A percentile compares a stretch with the other conserved stretches of the same genome.
These are phyloP conservation scores for Rhododendron simsii DNA, from an alignment of 148 eudicot genomes.

Conservation along the genomic window DNA sequence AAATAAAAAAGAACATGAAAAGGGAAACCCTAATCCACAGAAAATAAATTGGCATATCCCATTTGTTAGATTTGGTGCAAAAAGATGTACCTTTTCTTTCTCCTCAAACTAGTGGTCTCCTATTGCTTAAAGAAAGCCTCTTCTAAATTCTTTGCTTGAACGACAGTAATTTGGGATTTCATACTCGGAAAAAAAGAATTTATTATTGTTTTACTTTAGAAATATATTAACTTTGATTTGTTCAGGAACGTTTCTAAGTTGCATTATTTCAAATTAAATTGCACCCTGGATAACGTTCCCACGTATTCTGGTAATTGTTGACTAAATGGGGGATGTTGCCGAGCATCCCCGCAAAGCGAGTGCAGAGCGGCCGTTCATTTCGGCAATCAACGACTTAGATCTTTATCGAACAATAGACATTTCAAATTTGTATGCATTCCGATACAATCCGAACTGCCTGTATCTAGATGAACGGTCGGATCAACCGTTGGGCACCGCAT, in stretches of 20 bases:
- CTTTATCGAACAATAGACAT: too few relatives aligned
- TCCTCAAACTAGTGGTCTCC: not conserved
- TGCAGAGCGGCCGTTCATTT: too few relatives aligned
- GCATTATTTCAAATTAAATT: not conserved
- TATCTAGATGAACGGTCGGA: too few relatives aligned
- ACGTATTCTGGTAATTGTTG: not conserved
- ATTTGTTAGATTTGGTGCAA: not conserved
- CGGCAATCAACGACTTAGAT: too few relatives aligned
- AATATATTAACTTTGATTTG: not conserved
- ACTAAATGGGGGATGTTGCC: not conserved
- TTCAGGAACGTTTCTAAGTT: not conserved
- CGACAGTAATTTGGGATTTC: not conserved
- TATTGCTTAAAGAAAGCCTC: not conserved
- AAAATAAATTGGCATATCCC: not conserved
- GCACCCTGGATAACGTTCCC: not conserved
- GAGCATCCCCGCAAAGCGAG: too few relatives aligned
- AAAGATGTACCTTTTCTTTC: not conserved
- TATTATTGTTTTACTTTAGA: not conserved
- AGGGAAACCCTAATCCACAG: not conserved
- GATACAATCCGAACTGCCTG: too few relatives aligned
- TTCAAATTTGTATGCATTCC: too few relatives aligned
- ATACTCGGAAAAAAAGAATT: not conserved
- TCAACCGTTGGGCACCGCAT: too few relatives aligned
- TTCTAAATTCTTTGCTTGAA: slow-evolving; percentile 3
- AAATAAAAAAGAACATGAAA: not conserved